Evolutionary conservation across 164 flowering plant genomes (phyloP), one percentile per base, ranked within the genome.

Genomic region (Magnolia kwangsiensis): DNA sequence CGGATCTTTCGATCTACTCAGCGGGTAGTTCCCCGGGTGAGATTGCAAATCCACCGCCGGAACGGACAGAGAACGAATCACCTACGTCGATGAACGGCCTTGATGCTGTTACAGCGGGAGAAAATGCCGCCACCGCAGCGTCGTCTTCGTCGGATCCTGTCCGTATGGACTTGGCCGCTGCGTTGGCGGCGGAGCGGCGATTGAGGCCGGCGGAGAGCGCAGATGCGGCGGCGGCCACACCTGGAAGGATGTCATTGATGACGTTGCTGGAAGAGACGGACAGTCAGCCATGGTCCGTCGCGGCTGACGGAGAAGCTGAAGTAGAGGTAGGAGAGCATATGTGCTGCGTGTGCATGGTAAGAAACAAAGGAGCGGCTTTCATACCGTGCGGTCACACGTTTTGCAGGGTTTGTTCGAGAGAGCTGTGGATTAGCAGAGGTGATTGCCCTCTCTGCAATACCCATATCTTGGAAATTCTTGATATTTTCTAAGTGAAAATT

Each of bases 341-440:
- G n/a, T 96, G 99, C 80, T 91, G 96, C 81, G 98, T 96, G 76
- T 96, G 99, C 83, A 91, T 91, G 97, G 96, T 92, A 73, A 83
- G 93, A 85, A 94, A 91, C 68, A 94, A 88, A 74, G 97, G 98
- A 0, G 87, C 94, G 45, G 97, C 98, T 1, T 92, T 92, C 79
- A 88, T 92, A 21, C 97, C 97, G 8, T 95, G 98, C 82, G 98
- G 98, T 0, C 98, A 95, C 75, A 87, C 97, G 0, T 95, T 90
- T 67, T 95, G 98, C 84, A 84, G 94, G 81, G 75, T 89, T 69
- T 95, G 98, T 73, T 91, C 95, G 1, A 83, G 93, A 73, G 95
- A 95, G 88, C 87, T 95, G 3, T 87, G 82, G 87, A 94, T 90
- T 7, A 85, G 87, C 67, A 85, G 92, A 61, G 94, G 93, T 0